Evolutionary conservation across 1,139 yeast genomes (phyloP), one percentile per base, ranked within the genome.

Genomic region (Blastobotrys serpentis): DNA sequence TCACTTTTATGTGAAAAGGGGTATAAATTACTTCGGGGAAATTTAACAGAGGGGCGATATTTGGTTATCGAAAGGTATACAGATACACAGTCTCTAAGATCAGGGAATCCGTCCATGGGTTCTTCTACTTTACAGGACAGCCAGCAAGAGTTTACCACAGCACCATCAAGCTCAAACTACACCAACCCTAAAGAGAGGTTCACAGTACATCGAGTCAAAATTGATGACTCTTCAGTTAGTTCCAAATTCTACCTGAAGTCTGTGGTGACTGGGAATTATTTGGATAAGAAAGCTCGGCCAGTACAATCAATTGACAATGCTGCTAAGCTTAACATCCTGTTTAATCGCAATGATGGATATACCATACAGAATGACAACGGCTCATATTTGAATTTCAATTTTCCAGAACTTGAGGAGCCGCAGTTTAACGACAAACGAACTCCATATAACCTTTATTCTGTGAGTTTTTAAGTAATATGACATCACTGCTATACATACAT

Each of bases 11-110:
- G 56, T 16, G 64, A 60, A 43, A 29, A 38, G 4, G 64, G 64
- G 2, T 59, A 37, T 50, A 60, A 59, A 48, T 50, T 46, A 41
- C 41, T 58, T 21, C 55, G 58, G 4, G 64, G 64, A 8, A 50
- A 44, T 2, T 50, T 59, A 22, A 60, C 64, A 19, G 64, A 60
- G 44, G 64, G 64, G 3, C 51, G 64, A 36, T 60, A 53, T 43
- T 50, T 57, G 36, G 47, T 50, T 32, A 18, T 46, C 39, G 52
- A 44, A 34, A 18, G 39, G n/a, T 16, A 5, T 10, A 17, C 3
- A n/a, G 41, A 23, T n/a, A n/a, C 17, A 38, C 44, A 32, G 14
- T 26, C 42, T 13, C 26, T 8, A 13, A 16, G 44, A 14, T 11
- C 42, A 2, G 32, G n/a, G 2, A 30, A 34, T 14, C 29, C 18